A percentile compares a stretch with the other conserved stretches of the same genome.
Conservation (phyloP, 306 rosid genomes). For the Phaseolus lunatus region DNA sequence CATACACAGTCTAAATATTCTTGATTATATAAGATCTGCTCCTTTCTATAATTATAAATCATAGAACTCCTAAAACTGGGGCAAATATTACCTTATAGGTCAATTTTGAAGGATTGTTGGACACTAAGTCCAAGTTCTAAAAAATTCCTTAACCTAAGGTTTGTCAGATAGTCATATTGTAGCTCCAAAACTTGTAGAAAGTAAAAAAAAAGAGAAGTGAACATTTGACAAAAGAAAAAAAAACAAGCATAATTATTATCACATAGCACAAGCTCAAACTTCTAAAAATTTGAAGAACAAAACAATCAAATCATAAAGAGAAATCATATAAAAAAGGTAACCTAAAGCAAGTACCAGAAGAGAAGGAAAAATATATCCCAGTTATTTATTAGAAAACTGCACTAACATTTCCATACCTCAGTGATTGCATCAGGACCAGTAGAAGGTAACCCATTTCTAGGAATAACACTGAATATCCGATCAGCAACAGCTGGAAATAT, state of each 20-base stretch:
- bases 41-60: too few relatives aligned
- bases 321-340: slow-evolving; percentile 15
- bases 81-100: not conserved
- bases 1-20: too few relatives aligned
- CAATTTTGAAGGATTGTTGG: not conserved
- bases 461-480: slow-evolving; percentile 74
- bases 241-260: slow-evolving; percentile 3
- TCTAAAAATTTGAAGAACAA: slow-evolving; percentile 20
- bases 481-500: slow-evolving; percentile 81
- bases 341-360: slow-evolving; percentile 7
- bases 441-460: slow-evolving; percentile 78
- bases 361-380: slow-evolving; percentile 15
- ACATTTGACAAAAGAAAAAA: slow-evolving; percentile 14
- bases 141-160: slow-evolving; percentile 31
- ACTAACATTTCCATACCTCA: slow-evolving; percentile 65
- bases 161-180: slow-evolving; percentile 15
- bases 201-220: slow-evolving; percentile 17
- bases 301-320: slow-evolving; percentile 24
- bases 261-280: slow-evolving; percentile 34
- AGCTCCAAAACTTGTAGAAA: slow-evolving; percentile 9
- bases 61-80: not conserved
- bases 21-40: too few relatives aligned
- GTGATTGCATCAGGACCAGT: slow-evolving; percentile 78
- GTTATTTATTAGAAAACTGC: not conserved
- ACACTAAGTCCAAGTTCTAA: not conserved